phyloP scores from a whole-genome alignment of 1,284 basidiomycete genomes.

The Trametes pubescens region DNA sequence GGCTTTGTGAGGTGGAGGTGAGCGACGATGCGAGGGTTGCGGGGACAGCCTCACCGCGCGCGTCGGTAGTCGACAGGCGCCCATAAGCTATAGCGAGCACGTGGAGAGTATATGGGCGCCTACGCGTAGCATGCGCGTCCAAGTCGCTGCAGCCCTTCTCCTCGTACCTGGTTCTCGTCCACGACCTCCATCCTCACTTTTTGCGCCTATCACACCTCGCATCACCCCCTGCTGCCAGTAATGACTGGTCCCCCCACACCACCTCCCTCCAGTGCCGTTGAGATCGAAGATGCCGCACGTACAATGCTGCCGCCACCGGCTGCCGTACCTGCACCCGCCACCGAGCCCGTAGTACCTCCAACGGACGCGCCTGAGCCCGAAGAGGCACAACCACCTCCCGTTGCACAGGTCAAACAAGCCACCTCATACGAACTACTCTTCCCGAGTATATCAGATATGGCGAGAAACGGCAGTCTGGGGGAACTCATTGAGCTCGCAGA shows the following conservation, averaged over 20 bases:
- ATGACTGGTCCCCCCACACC: constrained; percentile 65
- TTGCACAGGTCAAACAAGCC: constrained; percentile 14
- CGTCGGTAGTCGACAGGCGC: constrained; percentile 10
- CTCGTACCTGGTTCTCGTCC: not conserved
- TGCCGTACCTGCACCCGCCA: constrained; percentile 8
- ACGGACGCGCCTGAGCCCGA: constrained; percentile 38
- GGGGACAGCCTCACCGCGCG: constrained; percentile 26
- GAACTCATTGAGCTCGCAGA: constrained; percentile 60
- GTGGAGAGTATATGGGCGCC: constrained; percentile 24
- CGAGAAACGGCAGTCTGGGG: constrained; percentile 50
- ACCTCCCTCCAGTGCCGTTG: constrained; percentile 60
- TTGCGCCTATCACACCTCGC: not conserved
- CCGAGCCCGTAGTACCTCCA: constrained; percentile 18
- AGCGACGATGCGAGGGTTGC: constrained; percentile 9
- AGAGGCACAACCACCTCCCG: constrained; percentile 21
- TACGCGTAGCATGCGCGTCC: constrained; percentile 7
- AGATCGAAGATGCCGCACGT: constrained; percentile 56
- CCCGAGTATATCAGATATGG: constrained; percentile 53
- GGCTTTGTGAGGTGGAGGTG: constrained; percentile 10
- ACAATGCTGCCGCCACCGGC: constrained; percentile 21
- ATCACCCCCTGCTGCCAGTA: constrained; percentile 4
- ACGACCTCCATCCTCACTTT: not conserved
- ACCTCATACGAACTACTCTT: constrained; percentile 44
- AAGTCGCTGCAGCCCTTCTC: not conserved
- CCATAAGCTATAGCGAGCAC: constrained; percentile 15